These are phyloP conservation scores for Pichia eremophila DNA, from an alignment of 805 yeast genomes.

Conservation along the genomic window DNA sequence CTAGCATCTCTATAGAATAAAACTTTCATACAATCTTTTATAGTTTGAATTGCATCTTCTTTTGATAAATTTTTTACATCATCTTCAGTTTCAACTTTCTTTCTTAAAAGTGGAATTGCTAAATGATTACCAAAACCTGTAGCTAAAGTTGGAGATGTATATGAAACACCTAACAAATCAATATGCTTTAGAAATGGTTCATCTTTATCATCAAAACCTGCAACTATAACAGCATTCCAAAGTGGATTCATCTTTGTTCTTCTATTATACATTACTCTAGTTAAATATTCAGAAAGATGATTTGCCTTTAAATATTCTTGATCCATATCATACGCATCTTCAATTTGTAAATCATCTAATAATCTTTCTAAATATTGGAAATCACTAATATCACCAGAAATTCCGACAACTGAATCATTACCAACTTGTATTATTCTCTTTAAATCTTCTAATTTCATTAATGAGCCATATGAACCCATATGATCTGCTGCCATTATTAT, in stretches of 20 bases:
- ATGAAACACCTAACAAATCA: conserved; percentile 86
- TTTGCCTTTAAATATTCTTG: conserved; percentile 63
- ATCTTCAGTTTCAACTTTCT: conserved; percentile 67
- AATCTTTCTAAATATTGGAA: conserved; percentile 72
- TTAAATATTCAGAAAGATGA: conserved; percentile 78
- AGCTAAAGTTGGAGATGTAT: conserved; percentile 79
- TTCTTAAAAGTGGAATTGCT: conserved; percentile 86
- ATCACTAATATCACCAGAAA: conserved; percentile 92
- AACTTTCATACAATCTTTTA: conserved; percentile 85
- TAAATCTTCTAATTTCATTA: conserved; percentile 74
- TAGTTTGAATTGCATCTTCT: conserved; percentile 66
- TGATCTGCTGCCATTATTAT: conserved; percentile 93
- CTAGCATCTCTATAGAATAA: conserved; percentile 95
- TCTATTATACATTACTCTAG: conserved; percentile 76
- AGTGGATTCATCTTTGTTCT: conserved; percentile 91
- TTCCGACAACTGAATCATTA: conserved; percentile 76
- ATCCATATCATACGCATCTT: conserved; percentile 72
- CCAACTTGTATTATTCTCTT: conserved; percentile 86
- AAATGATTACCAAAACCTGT: conserved; percentile 95
- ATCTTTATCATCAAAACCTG: conserved; percentile 67
- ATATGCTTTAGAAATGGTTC: conserved; percentile 77
- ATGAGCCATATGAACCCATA: conserved; percentile 86
- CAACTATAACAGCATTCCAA: conserved; percentile 91
- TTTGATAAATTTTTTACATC: conserved; percentile 64
- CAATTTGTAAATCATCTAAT: conserved; percentile 69